A percentile compares a stretch with the other conserved stretches of the same genome.
Conservation (phyloP, 2,329 filamentous ascomycete genomes). For the Penicillium sp. region DNA sequence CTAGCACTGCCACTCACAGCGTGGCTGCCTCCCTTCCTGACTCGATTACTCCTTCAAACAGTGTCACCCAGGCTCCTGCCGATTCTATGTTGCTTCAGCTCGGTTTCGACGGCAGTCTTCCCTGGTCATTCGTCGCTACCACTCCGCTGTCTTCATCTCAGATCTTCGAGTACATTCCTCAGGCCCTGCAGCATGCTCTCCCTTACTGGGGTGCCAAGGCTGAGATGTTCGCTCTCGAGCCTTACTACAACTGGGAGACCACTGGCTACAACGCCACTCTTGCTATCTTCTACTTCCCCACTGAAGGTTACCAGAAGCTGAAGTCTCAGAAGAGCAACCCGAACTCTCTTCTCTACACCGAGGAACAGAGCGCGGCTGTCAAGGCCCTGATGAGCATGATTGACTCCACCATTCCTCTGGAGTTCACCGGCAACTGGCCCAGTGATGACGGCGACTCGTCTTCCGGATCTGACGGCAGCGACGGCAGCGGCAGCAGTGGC, state of each 20-base stretch:
- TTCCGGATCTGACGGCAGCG: background rate
- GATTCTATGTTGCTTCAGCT: constrained; percentile 76
- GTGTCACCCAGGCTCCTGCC: constrained; percentile 56
- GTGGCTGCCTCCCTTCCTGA: constrained; percentile 68
- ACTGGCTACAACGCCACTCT: constrained; percentile 81
- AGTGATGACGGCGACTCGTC: constrained; percentile 33
- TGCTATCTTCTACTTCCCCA: constrained; percentile 74
- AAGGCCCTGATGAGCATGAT: constrained; percentile 75
- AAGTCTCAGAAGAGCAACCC: constrained; percentile 69
- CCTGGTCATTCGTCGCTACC: constrained; percentile 78
- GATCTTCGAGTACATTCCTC: constrained; percentile 77
- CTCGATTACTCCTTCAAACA: constrained; percentile 70
- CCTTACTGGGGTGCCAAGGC: constrained; percentile 50
- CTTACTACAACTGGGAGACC: constrained; percentile 67
- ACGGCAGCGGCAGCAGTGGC: background rate
- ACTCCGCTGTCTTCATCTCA: constrained; percentile 74
- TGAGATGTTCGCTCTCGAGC: constrained; percentile 69
- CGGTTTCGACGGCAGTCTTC: constrained; percentile 76
- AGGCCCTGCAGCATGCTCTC: constrained; percentile 68
- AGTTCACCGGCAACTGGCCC: constrained; percentile 38
- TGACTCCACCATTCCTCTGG: constrained; percentile 76
- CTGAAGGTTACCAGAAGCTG: constrained; percentile 66
- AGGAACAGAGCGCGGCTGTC: constrained; percentile 65
- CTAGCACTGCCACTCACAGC: constrained; percentile 37
- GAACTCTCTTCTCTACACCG: constrained; percentile 68